Conservation (phyloP, 176 grass and related monocot species). For the Poa pratensis region DNA sequence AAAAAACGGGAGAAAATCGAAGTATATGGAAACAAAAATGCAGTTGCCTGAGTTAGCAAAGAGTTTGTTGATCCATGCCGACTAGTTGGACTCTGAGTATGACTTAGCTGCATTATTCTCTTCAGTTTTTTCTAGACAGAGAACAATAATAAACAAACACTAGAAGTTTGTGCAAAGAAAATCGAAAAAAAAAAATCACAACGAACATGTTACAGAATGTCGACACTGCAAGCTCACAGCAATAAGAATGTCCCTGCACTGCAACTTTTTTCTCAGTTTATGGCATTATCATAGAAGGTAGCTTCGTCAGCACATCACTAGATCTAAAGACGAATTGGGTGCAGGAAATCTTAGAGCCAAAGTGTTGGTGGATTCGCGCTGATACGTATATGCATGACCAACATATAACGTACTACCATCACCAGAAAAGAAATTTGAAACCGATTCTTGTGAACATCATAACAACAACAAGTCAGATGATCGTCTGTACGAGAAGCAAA, state of each 20-base stretch:
- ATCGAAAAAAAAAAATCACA: neutral
- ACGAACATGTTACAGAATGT: neutral
- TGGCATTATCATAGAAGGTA: neutral
- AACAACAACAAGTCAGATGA: neutral
- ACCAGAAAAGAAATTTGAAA: slow-evolving; percentile 10
- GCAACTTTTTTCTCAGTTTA: neutral
- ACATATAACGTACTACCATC: neutral
- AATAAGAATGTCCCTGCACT: neutral
- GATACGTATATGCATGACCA: neutral
- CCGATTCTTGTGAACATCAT: neutral
- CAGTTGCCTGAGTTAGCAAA: slow-evolving; percentile 14
- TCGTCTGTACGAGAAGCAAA: neutral
- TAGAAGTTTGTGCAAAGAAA: neutral
- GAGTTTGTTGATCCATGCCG: slow-evolving; percentile 11
- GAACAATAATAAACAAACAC: neutral
- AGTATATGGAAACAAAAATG: slow-evolving; percentile 6
- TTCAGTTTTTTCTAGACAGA: neutral
- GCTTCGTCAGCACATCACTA: neutral
- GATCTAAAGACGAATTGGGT: slow-evolving; percentile 2
- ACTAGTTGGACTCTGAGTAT: neutral
- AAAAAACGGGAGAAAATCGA: neutral
- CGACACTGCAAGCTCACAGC: neutral
- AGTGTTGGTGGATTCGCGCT: neutral
- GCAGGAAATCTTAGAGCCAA: neutral
- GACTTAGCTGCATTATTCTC: neutral